Evolutionary conservation across 2,329 filamentous ascomycete species (phyloP), one percentile per base, ranked within the genome.

Genomic region (Aspergillus sclerotialis): DNA sequence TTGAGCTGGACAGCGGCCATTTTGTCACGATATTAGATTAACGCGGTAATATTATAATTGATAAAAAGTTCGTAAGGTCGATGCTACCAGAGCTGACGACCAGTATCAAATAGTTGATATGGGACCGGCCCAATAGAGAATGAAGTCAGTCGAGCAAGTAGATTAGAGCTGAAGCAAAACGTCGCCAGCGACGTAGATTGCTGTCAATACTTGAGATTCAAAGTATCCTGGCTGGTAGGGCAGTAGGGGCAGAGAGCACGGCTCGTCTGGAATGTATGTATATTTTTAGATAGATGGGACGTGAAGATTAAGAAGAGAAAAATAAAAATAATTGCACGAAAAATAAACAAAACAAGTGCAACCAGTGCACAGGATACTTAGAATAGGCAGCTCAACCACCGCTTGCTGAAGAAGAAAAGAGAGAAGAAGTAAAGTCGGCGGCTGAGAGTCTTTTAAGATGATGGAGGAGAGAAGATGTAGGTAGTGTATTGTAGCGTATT

Each of bases 1-100:
- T 88, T 90, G 52, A 94, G 82, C 71, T 95, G 90, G 68, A 92
- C 80, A 63, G 87, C 74, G 67, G 89, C 82, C 87, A 94, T 94
- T 71, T 61, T 80, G 55, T 59, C 60, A 57, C 44, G 56, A 56
- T 50, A 42, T 50, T 51, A 51, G 58, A 61, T 49, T 47, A 52
- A n/a, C n/a, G 30, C 44, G 37, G 51, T 53, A 51, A 53, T 42
- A 40, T 40, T 42, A 46, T 37, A 36, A 31, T 31, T 24, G 18
- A 5, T 35, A 33, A 37, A 36, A 44, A 28, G 26, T 37, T 46
- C 26, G 41, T 43, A 50, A 38, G 45, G 13, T 14, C 17, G 36
- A 39, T 44, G 52, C 55, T 58, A 46, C 55, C 55, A 41, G 55
- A 58, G 55, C 43, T 11, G 25, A 12, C 19, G 10, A 23, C 19